Evolutionary conservation across 1,284 basidiomycete species (phyloP).

Genomic region (Tylopilus orsonianus): DNA sequence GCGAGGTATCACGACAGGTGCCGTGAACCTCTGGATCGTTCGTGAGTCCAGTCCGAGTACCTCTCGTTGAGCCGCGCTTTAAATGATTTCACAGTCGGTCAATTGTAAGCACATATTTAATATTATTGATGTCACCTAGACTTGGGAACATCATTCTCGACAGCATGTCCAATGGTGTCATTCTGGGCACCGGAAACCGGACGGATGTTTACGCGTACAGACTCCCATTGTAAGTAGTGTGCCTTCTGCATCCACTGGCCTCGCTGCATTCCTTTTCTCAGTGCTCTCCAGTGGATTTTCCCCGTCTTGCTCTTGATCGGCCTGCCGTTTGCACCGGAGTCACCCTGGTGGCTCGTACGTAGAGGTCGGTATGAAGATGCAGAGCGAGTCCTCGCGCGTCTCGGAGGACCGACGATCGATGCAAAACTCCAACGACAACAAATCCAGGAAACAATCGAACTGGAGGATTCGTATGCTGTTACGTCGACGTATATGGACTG

Average conservation of each 20-base stretch:
- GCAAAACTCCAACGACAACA: conserved; percentile 22
- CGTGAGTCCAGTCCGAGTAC: conserved; percentile 12
- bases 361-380: conserved; percentile 54
- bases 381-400: conserved; percentile 42
- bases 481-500: conserved; percentile 28
- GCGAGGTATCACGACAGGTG: conserved; percentile 30
- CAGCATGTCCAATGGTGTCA: conserved; percentile 31
- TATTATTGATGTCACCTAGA: neutral
- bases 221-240: conserved; percentile 27
- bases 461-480: conserved; percentile 28
- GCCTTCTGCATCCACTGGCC: neutral
- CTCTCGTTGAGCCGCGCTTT: fast-evolving
- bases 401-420: conserved; percentile 27
- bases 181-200: conserved; percentile 25
- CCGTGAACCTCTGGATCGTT: conserved; percentile 32
- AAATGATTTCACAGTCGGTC: conserved; percentile 20
- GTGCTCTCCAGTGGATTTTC: conserved; percentile 33
- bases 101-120: conserved; percentile 22
- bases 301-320: conserved; percentile 27
- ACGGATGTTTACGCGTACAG: conserved; percentile 27
- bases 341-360: conserved; percentile 61
- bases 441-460: conserved; percentile 31
- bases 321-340: conserved; percentile 51
- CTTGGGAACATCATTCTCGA: neutral
- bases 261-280: neutral